Base-by-base conservation (phyloP, 164 flowering plant genomes). In the Houttuynia cordata region DNA sequence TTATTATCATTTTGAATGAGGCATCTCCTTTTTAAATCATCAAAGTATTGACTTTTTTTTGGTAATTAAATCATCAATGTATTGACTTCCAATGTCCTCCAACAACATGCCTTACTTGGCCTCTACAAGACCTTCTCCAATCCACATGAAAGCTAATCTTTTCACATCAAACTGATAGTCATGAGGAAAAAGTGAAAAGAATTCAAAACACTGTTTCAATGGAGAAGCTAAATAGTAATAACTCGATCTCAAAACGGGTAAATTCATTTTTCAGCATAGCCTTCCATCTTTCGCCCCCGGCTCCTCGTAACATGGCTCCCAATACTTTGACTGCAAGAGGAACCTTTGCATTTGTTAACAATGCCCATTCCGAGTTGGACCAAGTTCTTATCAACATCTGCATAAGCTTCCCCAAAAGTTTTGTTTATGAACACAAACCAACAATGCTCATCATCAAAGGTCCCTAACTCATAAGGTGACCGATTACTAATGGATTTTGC, bases 201-300 rank as follows among this genome's bases (percentile, higher is more conserved):
- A 67, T 25, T 56, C 1, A 51, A 71, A 71, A 56, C 68, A 71
- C 21, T 22, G 61, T 42, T 64, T 71, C n/a, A 68, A n/a, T 8
- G 25, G 55, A 1, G 61, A 24, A 0, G 70, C 60, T 14, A 71
- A 53, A 52, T 53, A 7, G 1, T 52, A 20, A 34, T 58, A 58
- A 55, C 67, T 64, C 49, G 58, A 34, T 50, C 22, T 42, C 15
- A 64, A 37, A 19, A 42, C 62, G 1, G 62, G 61, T 18, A 58
- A 18, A 39, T 39, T 57, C 57, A 57, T 62, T 61, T 6, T 34
- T 49, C 51, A 58, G 24, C 13, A 70, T 42, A 20, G 41, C 53
- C 14, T 42, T 25, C 69, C 73, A 65, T 23, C 61, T 64, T 15
- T 53, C 45, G 39, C 20, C 59, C 22, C 57, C 54, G 5, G 14